A percentile compares a stretch with the other conserved stretches of the same genome.
Evolutionary conservation across 768 basidiomycete genomes (phyloP).

Genomic region (Kwoniella sp.): DNA sequence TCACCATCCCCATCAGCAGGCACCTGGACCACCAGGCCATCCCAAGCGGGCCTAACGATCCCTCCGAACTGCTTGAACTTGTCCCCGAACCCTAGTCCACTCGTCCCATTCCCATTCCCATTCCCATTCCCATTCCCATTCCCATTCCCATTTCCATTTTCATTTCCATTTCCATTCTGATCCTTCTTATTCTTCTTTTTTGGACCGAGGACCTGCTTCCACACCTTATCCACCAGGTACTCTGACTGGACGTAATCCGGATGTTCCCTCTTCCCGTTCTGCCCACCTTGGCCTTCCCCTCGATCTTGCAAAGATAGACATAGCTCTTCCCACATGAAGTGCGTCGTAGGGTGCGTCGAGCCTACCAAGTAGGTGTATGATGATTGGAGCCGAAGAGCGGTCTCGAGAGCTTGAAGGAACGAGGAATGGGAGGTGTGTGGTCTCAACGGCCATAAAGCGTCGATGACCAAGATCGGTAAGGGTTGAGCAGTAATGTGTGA

Average conservation of each 20-base stretch:
- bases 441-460: constrained; percentile 67
- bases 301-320: constrained; percentile 59
- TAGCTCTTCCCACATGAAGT: constrained; percentile 75
- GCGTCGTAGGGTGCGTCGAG: constrained; percentile 74
- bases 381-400: constrained; percentile 66
- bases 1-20: constrained; percentile 10
- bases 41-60: constrained; percentile 68
- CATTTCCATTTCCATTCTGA: too few species aligned
- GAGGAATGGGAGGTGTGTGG: constrained; percentile 80
- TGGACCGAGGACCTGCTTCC: constrained; percentile 57
- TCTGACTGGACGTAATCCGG: constrained; percentile 49
- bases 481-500: constrained; percentile 13
- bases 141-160: too few species aligned
- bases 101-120: constrained; percentile 51
- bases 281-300: constrained; percentile 54
- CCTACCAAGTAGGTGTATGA: constrained; percentile 71
- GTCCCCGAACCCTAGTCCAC: constrained; percentile 59
- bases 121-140: too few species aligned
- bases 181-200: background rate
- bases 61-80: constrained; percentile 61
- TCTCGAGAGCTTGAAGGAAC: constrained; percentile 65
- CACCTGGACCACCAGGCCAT: constrained; percentile 68
- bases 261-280: constrained; percentile 36
- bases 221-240: constrained; percentile 61
- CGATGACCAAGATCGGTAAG: constrained; percentile 69